Conservation (phyloP, 345 rosid species). For the Hypericum androsaemum region DNA sequence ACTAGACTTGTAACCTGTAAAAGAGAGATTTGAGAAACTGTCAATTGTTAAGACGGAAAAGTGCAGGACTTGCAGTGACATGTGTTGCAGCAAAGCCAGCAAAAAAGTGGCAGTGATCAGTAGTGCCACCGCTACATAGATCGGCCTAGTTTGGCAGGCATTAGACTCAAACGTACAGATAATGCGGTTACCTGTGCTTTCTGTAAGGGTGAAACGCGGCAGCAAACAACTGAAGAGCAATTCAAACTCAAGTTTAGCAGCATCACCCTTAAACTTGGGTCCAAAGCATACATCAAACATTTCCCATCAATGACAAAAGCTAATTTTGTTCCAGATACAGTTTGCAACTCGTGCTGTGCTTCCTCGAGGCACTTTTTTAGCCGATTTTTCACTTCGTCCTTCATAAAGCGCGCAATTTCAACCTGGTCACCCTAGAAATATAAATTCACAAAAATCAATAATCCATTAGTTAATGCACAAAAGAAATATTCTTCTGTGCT, state of each 20-base stretch:
- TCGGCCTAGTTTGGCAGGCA: too few species aligned
- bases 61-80: too few species aligned
- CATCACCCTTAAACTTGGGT: conserved; percentile 70
- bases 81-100: too few species aligned
- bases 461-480: neutral
- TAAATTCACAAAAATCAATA: conserved; percentile 6
- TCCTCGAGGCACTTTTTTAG: conserved; percentile 75
- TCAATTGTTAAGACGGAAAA: too few species aligned
- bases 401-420: conserved; percentile 80
- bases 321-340: conserved; percentile 64
- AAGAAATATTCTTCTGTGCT: too few species aligned
- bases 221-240: conserved; percentile 93
- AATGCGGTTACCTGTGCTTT: conserved; percentile 77
- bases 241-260: conserved; percentile 91
- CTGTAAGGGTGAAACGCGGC: conserved; percentile 98
- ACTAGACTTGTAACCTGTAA: conserved; percentile 89
- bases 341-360: conserved; percentile 50
- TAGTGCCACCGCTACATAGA: too few species aligned
- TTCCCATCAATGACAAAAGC: conserved; percentile 92
- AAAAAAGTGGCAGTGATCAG: too few species aligned
- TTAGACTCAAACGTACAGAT: too few species aligned
- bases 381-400: conserved; percentile 73
- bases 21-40: too few species aligned
- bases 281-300: conserved; percentile 93
- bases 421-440: conserved; percentile 77